Base-by-base conservation (phyloP, 2,329 filamentous ascomycete species). In the Fusarium palustre region DNA sequence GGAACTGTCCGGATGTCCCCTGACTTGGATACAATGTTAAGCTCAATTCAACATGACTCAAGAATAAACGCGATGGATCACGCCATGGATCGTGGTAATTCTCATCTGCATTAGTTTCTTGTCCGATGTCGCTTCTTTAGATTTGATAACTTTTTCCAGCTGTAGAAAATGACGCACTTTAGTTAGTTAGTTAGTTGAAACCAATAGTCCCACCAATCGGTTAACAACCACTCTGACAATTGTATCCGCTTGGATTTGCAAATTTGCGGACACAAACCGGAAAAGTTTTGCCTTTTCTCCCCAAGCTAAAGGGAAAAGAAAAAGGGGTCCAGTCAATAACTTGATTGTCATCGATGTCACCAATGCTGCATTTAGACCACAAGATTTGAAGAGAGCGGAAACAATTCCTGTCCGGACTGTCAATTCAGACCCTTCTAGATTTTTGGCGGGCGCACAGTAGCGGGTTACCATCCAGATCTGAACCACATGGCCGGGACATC, bases 391-490 rank as follows among this genome's bases (percentile, higher is more conserved):
- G 12, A 46, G 2, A 2, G 24, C 48, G 48, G 34, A 52, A 52
- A 9, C 22, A 39, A 20, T 52, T 52, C 48, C 34, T 28, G 11
- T 18, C 24, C 9, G 28, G 6, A 16, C 22, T 1, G 22, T 1
- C 4, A 9, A 10, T 25, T 8, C 18, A 20, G 48, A 16, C 24
- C 9, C 10, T 36, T 48, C 24, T 38, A 33, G 31, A 34, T 15
- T 39, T 5, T 16, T 15, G 33, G 38, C 42, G 49, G 49, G 52
- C 52, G 59, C 22, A 24, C 39, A 25, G 53, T 16, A 12, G 48
- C 61, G 61, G 59, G 28, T 33, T 31, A 42, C 31, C 39, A 58
- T 36, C 60, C 54, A 48, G 60, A 65, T 65, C 62, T 54, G 41
- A 65, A 54, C 62, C 60, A 45, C 31, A 54, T 53, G 30, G 31